Base-by-base conservation (phyloP, 2,329 filamentous ascomycete species). In the Penicillium sp. region DNA sequence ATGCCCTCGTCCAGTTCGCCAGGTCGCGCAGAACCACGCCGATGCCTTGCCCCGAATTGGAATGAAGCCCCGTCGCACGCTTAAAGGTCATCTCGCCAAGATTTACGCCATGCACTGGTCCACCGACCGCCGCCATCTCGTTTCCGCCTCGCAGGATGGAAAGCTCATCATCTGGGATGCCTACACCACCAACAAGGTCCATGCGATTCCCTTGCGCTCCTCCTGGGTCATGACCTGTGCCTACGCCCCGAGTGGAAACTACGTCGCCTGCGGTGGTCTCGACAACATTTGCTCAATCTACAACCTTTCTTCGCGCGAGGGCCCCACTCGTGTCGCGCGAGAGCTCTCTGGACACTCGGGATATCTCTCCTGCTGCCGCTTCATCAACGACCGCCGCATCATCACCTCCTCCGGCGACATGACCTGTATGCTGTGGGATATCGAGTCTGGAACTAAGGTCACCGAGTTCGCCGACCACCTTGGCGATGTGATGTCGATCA, bases 21-120 rank as follows among this genome's bases (percentile, higher is more conserved):
- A 91, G 78, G 91, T 97, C 68, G 90, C 94, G 69, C 87, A 92
- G 75, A 90, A 93, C 79, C 89, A 93, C 63, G 93, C 96, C 77
- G 94, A 97, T 75, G 83, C 90, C 64, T 86, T 99, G 68, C 92
- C 93, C 62, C 89, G 90, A 77, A 94, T 95, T 77, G 85, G 93
- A 73, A 97, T 99, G 94, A 96, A 94, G 83, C 90, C 93, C 62
- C 94, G 96, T 81, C 90, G 92, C 70, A 97, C 92, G 47, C 83
- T 99, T 65, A 97, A 97, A 81, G 94, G 94, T 64, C 94, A 99
- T 83, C 81, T 99, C 65, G 94, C 94, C 69, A 99, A 99, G 81
- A 99, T 99, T 70, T 99, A 99, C 77, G 94, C 94, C 69, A 99
- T 99, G 94, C 94, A 99, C 82, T 99, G 94, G 94, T 97, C 94